Evolutionary conservation across 2,329 filamentous ascomycete species (phyloP).

Genomic region (Hawksworthiomyces lignivorus): DNA sequence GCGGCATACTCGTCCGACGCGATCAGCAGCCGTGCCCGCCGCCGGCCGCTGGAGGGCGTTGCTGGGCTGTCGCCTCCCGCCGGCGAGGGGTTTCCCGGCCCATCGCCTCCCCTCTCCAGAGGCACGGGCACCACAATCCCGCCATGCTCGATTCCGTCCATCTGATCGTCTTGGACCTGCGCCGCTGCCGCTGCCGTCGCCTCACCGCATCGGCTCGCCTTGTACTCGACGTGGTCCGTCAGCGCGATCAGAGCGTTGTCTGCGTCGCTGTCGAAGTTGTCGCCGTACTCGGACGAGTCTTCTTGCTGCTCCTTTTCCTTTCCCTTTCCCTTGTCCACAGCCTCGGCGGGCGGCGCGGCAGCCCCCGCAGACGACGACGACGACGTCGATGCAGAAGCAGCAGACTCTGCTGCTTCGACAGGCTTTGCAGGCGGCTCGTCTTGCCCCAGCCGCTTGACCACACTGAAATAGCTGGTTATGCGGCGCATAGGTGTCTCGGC

Average conservation of each 20-base stretch:
- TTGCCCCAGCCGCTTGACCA: not conserved
- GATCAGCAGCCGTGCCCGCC: constrained; percentile 5
- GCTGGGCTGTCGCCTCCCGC: not conserved
- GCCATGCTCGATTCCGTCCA: no score
- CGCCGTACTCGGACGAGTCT: constrained; percentile 6
- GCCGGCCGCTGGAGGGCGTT: not conserved
- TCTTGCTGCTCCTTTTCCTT: no score
- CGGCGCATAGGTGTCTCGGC: not conserved
- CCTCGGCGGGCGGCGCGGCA: not conserved
- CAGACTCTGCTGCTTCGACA: not conserved
- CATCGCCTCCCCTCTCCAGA: no score
- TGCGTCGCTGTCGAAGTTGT: constrained; percentile 15
- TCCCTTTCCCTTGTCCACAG: not conserved
- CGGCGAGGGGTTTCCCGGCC: no score
- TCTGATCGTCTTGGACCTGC: no score
- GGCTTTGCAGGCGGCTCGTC: no score
- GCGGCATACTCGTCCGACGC: constrained; percentile 7
- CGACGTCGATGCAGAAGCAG: not conserved
- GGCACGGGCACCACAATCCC: no score
- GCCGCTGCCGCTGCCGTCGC: not conserved
- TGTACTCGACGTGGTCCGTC: constrained; percentile 9
- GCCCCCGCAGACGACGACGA: not conserved
- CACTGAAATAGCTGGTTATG: constrained; percentile 14
- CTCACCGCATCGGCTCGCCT: not conserved
- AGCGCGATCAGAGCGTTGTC: constrained; percentile 14